Conservation (phyloP, 169 alveolate genomes). For the Cryptosporidium ryanae region DNA sequence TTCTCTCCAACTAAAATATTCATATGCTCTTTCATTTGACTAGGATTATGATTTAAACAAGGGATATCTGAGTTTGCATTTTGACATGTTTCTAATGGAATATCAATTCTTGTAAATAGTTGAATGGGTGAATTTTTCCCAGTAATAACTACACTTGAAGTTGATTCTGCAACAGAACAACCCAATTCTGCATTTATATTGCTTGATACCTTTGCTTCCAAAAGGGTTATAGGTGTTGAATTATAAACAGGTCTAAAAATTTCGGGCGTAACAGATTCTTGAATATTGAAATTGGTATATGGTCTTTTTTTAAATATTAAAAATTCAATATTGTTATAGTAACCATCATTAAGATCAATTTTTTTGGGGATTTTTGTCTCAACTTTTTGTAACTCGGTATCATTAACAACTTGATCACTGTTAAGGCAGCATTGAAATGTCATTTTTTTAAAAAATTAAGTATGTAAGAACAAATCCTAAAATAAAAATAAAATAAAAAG, state of each 20-base stretch:
- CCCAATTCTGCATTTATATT: slow-evolving; percentile 26
- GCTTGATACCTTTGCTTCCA: slow-evolving; percentile 56
- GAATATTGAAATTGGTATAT: neutral
- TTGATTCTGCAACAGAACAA: slow-evolving; percentile 33
- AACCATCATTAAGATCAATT: slow-evolving; percentile 45
- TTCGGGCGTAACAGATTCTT: neutral
- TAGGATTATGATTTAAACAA: too few relatives aligned
- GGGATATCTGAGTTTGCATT: too few relatives aligned
- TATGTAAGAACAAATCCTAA: slow-evolving; percentile 32
- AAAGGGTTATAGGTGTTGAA: slow-evolving; percentile 18
- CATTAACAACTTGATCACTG: neutral
- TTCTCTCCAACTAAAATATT: too few relatives aligned
- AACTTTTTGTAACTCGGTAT: neutral
- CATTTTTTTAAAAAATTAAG: slow-evolving; percentile 7
- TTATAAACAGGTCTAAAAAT: neutral
- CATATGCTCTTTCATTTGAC: too few relatives aligned
- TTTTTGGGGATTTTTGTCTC: slow-evolving; percentile 16
- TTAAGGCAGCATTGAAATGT: slow-evolving; percentile 59
- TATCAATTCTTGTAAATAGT: slow-evolving; percentile 9
- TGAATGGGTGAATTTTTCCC: slow-evolving; percentile 49
- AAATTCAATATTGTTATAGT: slow-evolving; percentile 12
- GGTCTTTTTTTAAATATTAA: neutral
- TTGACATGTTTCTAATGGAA: neutral
- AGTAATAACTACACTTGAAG: slow-evolving; percentile 22
- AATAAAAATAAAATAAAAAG: neutral